These are phyloP conservation scores for Entomortierella parvispora DNA, from an alignment of 192 early-diverging fungal genomes.

Conservation along the genomic window DNA sequence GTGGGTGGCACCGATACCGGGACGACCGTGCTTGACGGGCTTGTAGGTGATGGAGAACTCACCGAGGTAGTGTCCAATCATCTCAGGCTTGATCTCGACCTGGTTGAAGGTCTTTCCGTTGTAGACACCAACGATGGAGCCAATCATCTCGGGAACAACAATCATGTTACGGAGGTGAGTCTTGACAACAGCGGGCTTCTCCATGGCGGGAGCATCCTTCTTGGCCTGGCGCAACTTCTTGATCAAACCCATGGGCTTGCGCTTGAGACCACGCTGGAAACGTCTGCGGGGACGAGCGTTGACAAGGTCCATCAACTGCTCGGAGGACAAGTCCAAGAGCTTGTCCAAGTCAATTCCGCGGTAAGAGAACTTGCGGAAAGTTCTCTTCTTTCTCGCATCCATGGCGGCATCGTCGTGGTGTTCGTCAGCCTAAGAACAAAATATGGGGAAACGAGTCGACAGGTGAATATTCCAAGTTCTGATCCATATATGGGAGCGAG, in stretches of 20 bases:
- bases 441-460: no score
- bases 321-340: conserved; percentile 92
- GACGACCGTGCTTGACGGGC: conserved; percentile 99
- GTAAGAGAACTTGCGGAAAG: conserved; percentile 99
- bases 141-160: conserved; percentile 99
- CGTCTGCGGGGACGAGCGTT: conserved; percentile 95
- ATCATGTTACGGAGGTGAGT: conserved; percentile 99
- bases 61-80: conserved; percentile 96
- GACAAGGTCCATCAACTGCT: conserved; percentile 94
- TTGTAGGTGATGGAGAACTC: conserved; percentile 99
- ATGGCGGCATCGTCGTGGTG: conserved; percentile 51
- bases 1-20: conserved; percentile 99
- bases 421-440: conserved; percentile 47
- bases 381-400: conserved; percentile 83
- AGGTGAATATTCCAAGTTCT: no score
- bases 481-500: no score
- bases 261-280: conserved; percentile 98
- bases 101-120: conserved; percentile 99
- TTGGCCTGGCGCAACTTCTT: conserved; percentile 99
- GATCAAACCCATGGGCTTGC: conserved; percentile 99
- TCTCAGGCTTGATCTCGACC: conserved; percentile 98
- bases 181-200: conserved; percentile 98
- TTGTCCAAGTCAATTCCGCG: conserved; percentile 97
- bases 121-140: conserved; percentile 95
- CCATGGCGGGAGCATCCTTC: conserved; percentile 86